Conservation (phyloP, 106 monocot species). For the Allium cepa region DNA sequence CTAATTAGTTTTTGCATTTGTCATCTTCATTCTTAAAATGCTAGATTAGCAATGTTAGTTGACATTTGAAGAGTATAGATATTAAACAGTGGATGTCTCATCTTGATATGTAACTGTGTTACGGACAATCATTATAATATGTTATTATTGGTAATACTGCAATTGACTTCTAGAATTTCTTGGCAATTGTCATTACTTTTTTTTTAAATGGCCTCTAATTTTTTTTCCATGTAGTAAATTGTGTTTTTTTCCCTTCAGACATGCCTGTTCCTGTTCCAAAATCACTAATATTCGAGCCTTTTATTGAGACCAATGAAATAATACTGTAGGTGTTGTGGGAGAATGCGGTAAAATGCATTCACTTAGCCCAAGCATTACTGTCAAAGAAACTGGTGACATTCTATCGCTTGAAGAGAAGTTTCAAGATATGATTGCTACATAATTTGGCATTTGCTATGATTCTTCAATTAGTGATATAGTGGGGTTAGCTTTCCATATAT, state of each 20-base stretch:
- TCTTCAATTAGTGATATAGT: too few relatives aligned
- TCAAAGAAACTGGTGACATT: slow-evolving; percentile 87
- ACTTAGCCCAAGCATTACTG: slow-evolving; percentile 84
- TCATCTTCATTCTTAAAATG: too few relatives aligned
- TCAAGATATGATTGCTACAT: slow-evolving; percentile 50
- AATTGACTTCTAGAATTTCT: not conserved
- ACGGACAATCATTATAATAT: too few relatives aligned
- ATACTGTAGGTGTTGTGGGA: slow-evolving; percentile 84
- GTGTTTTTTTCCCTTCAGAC: slow-evolving; percentile 28
- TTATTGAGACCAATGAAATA: slow-evolving; percentile 87
- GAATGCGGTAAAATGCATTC: slow-evolving; percentile 56
- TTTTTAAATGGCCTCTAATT: not conserved
- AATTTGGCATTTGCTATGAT: not conserved
- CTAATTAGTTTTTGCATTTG: too few relatives aligned
- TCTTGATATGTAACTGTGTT: too few relatives aligned
- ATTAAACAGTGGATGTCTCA: too few relatives aligned
- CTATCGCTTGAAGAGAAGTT: slow-evolving; percentile 96
- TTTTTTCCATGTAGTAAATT: not conserved
- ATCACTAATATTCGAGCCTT: slow-evolving; percentile 75
- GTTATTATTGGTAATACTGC: not conserved
- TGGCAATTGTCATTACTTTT: not conserved
- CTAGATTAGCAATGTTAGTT: too few relatives aligned
- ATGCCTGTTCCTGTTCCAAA: slow-evolving; percentile 68
- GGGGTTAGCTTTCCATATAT: too few relatives aligned
- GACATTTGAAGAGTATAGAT: too few relatives aligned